Conservation (phyloP, 2,329 filamentous ascomycete genomes). For the Sarocladiaceae sp. region DNA sequence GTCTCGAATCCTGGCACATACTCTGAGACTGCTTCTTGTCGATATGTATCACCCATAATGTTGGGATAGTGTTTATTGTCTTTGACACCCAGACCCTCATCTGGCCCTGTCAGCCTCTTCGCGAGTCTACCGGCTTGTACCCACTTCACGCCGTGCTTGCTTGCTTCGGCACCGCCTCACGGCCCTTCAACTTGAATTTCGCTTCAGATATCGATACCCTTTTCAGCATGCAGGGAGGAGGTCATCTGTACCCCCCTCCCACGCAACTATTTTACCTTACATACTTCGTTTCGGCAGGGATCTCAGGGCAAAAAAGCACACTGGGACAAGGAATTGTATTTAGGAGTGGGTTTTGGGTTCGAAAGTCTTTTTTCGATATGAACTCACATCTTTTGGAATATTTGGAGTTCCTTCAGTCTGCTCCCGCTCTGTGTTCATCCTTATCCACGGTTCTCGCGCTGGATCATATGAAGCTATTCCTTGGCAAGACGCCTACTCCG, state of each 20-base stretch:
- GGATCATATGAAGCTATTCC: too few species aligned
- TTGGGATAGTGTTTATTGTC: conserved; percentile 9
- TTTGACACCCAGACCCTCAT: background rate
- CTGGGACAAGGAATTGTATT: background rate
- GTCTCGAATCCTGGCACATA: too few species aligned
- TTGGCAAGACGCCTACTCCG: too few species aligned
- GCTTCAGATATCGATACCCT: conserved; percentile 7
- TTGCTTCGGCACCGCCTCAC: conserved; percentile 5
- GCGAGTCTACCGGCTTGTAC: conserved; percentile 1
- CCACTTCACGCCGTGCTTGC: background rate
- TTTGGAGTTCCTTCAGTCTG: too few species aligned
- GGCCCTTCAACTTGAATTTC: background rate
- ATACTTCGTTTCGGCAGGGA: conserved; percentile 1
- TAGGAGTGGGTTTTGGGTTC: background rate
- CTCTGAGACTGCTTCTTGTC: conserved; percentile 2
- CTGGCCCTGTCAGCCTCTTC: conserved; percentile 1
- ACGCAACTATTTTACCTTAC: background rate
- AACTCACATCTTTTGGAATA: background rate
- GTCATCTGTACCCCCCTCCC: background rate
- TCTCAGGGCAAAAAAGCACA: background rate
- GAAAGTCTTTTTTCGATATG: too few species aligned
- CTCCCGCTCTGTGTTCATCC: too few species aligned
- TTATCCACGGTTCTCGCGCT: too few species aligned
- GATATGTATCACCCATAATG: background rate
- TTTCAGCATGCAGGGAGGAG: background rate